A percentile compares a stretch with the other conserved stretches of the same genome.
These are phyloP conservation scores for Fusarium oxysporum DNA, from an alignment of 2,329 filamentous ascomycete genomes.

Conservation along the genomic window DNA sequence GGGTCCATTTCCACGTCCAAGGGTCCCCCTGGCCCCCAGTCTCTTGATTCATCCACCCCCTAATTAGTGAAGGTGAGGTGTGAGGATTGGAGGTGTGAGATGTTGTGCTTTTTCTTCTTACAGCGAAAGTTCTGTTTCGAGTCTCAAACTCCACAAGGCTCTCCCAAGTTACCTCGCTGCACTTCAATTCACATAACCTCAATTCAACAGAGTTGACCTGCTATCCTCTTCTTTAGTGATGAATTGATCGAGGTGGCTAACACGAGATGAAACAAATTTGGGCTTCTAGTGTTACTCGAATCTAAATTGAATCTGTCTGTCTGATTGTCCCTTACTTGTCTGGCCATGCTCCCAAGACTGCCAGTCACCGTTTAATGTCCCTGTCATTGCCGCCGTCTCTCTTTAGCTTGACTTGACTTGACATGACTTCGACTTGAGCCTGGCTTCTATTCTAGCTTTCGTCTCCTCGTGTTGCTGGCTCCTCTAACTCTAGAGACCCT, in stretches of 20 bases:
- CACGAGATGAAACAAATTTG: slow-evolving; percentile 29
- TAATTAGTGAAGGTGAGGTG: neutral
- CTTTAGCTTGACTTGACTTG: slow-evolving; percentile 33
- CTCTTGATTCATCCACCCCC: slow-evolving; percentile 27
- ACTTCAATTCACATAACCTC: slow-evolving; percentile 8
- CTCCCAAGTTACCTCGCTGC: neutral
- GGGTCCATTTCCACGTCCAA: slow-evolving; percentile 23
- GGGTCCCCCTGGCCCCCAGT: slow-evolving; percentile 31
- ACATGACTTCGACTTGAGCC: slow-evolving; percentile 3
- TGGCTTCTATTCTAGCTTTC: slow-evolving; percentile 31
- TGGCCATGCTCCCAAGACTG: slow-evolving; percentile 34
- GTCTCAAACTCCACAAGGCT: slow-evolving; percentile 22
- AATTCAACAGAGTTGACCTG: slow-evolving; percentile 1
- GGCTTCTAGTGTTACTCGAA: slow-evolving; percentile 36
- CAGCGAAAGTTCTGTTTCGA: slow-evolving; percentile 27
- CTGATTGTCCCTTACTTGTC: slow-evolving; percentile 3
- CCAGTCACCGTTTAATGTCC: slow-evolving; percentile 14
- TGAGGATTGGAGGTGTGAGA: slow-evolving; percentile 8
- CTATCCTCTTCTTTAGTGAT: neutral
- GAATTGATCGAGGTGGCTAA: slow-evolving; percentile 8
- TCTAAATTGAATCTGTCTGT: neutral
- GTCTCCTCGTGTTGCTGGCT: slow-evolving; percentile 13
- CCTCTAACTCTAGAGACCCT: neutral
- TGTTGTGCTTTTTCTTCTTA: slow-evolving; percentile 9
- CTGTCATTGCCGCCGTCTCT: slow-evolving; percentile 42